A percentile compares a stretch with the other conserved stretches of the same genome.
These are phyloP conservation scores for Tricholoma furcatifolium DNA, from an alignment of 768 basidiomycete genomes.

Conservation along the genomic window DNA sequence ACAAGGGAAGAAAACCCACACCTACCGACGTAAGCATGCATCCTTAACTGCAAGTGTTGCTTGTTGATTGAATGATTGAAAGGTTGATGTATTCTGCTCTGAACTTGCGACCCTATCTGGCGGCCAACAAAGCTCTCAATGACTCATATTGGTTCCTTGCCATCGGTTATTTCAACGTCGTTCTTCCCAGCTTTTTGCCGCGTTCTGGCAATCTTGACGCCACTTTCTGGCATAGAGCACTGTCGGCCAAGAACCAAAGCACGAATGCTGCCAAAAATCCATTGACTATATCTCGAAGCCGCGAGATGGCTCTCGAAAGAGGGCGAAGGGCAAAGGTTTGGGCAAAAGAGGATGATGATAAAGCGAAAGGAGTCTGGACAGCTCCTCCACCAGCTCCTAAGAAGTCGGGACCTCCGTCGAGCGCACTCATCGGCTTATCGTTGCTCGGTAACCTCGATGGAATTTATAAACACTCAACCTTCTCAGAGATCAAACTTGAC, in stretches of 20 bases:
- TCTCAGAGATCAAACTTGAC: constrained; percentile 58
- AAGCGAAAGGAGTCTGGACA: constrained; percentile 41
- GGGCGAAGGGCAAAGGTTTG: constrained; percentile 59
- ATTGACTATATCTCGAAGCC: constrained; percentile 59
- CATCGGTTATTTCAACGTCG: constrained; percentile 81
- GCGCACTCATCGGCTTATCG: constrained; percentile 74
- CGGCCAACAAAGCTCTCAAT: constrained; percentile 38
- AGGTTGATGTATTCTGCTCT: constrained; percentile 87
- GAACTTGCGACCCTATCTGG: constrained; percentile 67
- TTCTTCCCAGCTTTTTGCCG: constrained; percentile 76
- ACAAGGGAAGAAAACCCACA: constrained; percentile 42
- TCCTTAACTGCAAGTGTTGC: neutral
- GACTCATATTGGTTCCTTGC: constrained; percentile 81
- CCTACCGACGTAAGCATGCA: constrained; percentile 49
- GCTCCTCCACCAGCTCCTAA: constrained; percentile 21
- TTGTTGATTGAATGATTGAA: neutral
- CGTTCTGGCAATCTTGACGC: constrained; percentile 32
- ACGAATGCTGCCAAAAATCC: constrained; percentile 59
- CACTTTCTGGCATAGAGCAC: constrained; percentile 77
- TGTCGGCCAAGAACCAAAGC: constrained; percentile 67
- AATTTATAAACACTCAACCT: constrained; percentile 69
- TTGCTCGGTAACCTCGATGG: constrained; percentile 84
- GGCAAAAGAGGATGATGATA: constrained; percentile 77
- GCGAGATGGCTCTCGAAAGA: constrained; percentile 65
- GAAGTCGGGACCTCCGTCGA: constrained; percentile 41